Conservation (phyloP, 2,329 filamentous ascomycete genomes). For the Beauveria sp. region DNA sequence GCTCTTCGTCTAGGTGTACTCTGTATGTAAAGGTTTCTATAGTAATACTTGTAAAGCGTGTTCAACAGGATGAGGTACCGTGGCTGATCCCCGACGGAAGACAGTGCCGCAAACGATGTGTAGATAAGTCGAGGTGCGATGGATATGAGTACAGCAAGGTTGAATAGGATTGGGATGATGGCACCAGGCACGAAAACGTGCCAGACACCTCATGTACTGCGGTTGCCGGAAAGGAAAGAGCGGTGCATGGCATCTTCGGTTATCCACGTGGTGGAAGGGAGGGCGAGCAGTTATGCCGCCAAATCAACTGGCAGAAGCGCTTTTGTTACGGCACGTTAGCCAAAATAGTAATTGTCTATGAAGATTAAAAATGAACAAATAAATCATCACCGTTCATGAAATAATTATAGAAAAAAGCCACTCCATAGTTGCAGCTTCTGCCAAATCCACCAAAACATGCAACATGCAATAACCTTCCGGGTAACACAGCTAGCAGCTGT, state of each 20-base stretch:
- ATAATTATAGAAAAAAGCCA: conserved; percentile 6
- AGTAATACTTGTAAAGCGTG: background rate
- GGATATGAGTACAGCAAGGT: background rate
- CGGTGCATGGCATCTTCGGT: background rate
- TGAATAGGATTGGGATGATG: background rate
- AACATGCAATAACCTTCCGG: conserved; percentile 2
- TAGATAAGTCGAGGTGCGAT: background rate
- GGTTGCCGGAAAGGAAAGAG: background rate
- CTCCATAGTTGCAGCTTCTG: conserved; percentile 3
- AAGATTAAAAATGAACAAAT: conserved; percentile 3
- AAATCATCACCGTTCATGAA: conserved; percentile 7
- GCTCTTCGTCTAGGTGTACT: background rate
- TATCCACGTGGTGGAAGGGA: background rate
- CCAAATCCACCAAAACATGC: conserved; percentile 5
- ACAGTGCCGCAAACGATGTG: background rate
- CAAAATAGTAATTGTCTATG: conserved; percentile 8
- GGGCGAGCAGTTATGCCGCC: background rate
- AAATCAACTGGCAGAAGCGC: no score
- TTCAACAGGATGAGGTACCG: background rate
- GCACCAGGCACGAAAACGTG: background rate
- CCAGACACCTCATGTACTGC: background rate
- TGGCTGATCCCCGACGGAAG: background rate
- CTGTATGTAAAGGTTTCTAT: background rate
- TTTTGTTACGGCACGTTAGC: background rate
- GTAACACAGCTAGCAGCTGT: background rate